Conservation (phyloP, 768 basidiomycete genomes). For the Paxillus involutus region DNA sequence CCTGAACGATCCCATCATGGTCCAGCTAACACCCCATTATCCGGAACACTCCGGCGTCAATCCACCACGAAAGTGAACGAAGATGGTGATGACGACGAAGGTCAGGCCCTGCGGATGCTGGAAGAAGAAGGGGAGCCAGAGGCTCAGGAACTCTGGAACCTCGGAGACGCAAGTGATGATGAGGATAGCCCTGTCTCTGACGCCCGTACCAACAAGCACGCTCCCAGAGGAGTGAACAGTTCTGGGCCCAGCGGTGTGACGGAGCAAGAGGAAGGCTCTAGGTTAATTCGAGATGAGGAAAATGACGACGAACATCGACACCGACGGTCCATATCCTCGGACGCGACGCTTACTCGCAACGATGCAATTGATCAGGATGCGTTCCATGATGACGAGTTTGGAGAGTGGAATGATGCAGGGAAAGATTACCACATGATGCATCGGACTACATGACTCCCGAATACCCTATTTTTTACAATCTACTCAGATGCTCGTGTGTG, state of each 20-base stretch:
- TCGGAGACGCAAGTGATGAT: constrained; percentile 72
- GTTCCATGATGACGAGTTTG: constrained; percentile 33
- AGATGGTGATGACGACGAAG: constrained; percentile 37
- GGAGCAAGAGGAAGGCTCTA: constrained; percentile 40
- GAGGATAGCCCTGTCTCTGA: constrained; percentile 53
- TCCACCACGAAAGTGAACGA: constrained; percentile 18
- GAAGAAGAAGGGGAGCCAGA: constrained; percentile 41
- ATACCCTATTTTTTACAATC: not conserved
- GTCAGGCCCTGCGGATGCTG: constrained; percentile 33
- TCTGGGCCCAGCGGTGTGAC: constrained; percentile 13
- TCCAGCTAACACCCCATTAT: constrained; percentile 27
- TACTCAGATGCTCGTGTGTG: not conserved
- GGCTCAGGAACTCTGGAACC: constrained; percentile 55
- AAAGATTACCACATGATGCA: constrained; percentile 6
- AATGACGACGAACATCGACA: constrained; percentile 34
- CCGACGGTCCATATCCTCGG: constrained; percentile 36
- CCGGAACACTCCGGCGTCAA: constrained; percentile 14
- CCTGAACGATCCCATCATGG: constrained; percentile 48
- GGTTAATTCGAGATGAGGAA: constrained; percentile 38
- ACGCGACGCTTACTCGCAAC: constrained; percentile 31
- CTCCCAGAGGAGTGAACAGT: constrained; percentile 16
- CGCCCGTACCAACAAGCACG: constrained; percentile 33
- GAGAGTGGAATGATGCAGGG: constrained; percentile 27
- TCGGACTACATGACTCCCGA: not conserved
- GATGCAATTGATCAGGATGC: constrained; percentile 11